phyloP scores from a whole-genome alignment of 805 yeast genomes.

The Starmerella vitae region DNA sequence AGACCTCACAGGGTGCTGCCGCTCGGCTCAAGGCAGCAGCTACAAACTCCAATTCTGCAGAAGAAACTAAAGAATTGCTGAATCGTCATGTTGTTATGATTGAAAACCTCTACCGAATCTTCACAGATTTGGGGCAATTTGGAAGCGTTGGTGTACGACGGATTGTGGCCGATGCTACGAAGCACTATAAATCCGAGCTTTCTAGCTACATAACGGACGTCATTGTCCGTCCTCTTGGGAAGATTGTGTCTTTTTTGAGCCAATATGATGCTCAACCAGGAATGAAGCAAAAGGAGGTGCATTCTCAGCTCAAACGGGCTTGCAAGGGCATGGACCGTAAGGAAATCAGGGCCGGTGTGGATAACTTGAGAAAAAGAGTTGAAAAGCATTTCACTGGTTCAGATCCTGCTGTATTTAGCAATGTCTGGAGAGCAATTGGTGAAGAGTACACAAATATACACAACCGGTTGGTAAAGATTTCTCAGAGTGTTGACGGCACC shows the following conservation, averaged over 20 bases:
- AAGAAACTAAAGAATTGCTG: conserved; percentile 28
- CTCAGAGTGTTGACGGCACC: conserved; percentile 40
- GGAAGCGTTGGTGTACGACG: conserved; percentile 14
- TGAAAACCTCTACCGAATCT: conserved; percentile 41
- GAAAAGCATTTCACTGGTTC: conserved; percentile 36
- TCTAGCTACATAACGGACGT: conserved; percentile 36
- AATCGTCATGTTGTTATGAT: conserved; percentile 37
- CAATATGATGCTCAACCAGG: conserved; percentile 43
- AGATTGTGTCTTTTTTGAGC: conserved; percentile 48
- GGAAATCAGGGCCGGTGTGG: conserved; percentile 44
- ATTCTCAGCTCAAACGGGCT: conserved; percentile 39
- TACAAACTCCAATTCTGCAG: conserved; percentile 8
- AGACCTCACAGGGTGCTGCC: conserved; percentile 3
- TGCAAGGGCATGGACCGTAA: conserved; percentile 42
- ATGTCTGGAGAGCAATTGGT: conserved; percentile 57
- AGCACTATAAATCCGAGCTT: conserved; percentile 27
- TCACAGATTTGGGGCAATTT: conserved; percentile 23
- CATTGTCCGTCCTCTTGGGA: conserved; percentile 47
- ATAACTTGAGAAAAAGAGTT: conserved; percentile 42
- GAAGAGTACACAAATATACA: conserved; percentile 46
- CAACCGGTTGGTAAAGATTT: conserved; percentile 40
- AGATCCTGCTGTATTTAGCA: conserved; percentile 15
- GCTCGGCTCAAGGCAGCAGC: conserved; percentile 16
- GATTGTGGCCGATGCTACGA: conserved; percentile 23
- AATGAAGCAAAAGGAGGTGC: conserved; percentile 33